Base-by-base conservation (phyloP, 345 rosid species). In the Salix koriyanagi region DNA sequence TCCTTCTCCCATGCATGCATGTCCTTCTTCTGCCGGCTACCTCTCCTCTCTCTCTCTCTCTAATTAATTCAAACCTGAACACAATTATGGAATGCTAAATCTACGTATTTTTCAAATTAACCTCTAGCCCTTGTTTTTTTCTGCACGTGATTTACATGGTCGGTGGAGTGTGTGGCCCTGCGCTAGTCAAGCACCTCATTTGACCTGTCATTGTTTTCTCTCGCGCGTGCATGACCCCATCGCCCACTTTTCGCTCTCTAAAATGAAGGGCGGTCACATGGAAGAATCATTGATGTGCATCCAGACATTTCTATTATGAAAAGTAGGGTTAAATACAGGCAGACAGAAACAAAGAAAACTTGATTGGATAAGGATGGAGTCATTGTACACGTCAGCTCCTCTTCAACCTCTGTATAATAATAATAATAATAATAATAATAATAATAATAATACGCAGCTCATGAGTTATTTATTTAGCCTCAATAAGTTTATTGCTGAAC, bases 101-200 rank as follows among this genome's bases (percentile, higher is more conserved):
- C 82, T 80, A 30, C 74, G 34, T 73, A 30, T 50, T 71, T 77
- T 50, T 73, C 21, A 76, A 50, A 67, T 65, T 6, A 30, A 0
- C 30, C 12, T 56, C 10, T 56, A 68, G 36, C 65, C 66, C 32
- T 0, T 34, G 6, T 13, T 50, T 26, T 61, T 9, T 2, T 62
- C 4, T 18, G 39, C 18, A 5, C 1, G 5, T 25, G 25, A 25
- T 4, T 5, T 6, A n/a, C 71, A 28, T 79, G 88, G 90, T 81
- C 90, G 90, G 90, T 85, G 87, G 68, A 82, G 21, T 8, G n/a
- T 82, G 88, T 82, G 88, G 87, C 36, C 85, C 75, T 73, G 67
- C 76, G 75, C 25, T 4, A 46, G 62, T 37, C 23, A 8, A 48
- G 50, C 74, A 46, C 58, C 46, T 16, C 14, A 7, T 16, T 50